Conservation (phyloP, 2,329 filamentous ascomycete genomes). For the Aureobasidium subglaciale region DNA sequence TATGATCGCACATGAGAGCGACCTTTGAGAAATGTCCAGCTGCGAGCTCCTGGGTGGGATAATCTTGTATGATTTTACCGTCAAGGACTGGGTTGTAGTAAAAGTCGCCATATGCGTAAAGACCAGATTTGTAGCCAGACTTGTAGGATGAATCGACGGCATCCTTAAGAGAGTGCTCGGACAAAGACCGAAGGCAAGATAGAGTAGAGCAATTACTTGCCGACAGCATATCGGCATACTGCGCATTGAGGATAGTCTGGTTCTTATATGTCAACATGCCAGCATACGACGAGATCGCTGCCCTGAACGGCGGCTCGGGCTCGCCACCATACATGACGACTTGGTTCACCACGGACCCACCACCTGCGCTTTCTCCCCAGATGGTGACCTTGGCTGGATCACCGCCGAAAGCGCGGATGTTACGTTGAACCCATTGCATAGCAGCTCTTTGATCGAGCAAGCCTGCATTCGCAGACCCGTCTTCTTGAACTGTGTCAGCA, state of each 20-base stretch:
- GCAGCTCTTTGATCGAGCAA: conserved; percentile 32
- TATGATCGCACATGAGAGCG: no score
- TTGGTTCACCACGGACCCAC: conserved; percentile 24
- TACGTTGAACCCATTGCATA: conserved; percentile 33
- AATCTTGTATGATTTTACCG: conserved; percentile 32
- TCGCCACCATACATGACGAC: conserved; percentile 34
- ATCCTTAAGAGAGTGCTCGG: conserved; percentile 16
- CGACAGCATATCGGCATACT: conserved; percentile 26
- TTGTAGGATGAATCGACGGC: conserved; percentile 22
- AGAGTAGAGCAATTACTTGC: conserved; percentile 27
- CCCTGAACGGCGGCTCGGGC: conserved; percentile 34
- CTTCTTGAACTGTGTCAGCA: conserved; percentile 16
- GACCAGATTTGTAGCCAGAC: conserved; percentile 18
- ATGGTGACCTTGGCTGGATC: conserved; percentile 31
- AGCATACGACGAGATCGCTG: conserved; percentile 30
- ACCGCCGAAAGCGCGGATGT: conserved; percentile 32
- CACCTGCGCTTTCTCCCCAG: conserved; percentile 30
- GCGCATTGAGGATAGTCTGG: conserved; percentile 25
- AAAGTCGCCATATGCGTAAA: conserved; percentile 34
- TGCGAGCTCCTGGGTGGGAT: conserved; percentile 29
- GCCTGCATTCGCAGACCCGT: conserved; percentile 29
- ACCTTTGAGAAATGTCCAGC: conserved; percentile 28
- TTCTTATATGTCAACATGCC: conserved; percentile 25
- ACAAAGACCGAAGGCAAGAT: conserved; percentile 22
- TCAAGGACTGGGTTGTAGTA: conserved; percentile 37